Base-by-base conservation (phyloP, 345 rosid genomes). In the Passiflora organensis region DNA sequence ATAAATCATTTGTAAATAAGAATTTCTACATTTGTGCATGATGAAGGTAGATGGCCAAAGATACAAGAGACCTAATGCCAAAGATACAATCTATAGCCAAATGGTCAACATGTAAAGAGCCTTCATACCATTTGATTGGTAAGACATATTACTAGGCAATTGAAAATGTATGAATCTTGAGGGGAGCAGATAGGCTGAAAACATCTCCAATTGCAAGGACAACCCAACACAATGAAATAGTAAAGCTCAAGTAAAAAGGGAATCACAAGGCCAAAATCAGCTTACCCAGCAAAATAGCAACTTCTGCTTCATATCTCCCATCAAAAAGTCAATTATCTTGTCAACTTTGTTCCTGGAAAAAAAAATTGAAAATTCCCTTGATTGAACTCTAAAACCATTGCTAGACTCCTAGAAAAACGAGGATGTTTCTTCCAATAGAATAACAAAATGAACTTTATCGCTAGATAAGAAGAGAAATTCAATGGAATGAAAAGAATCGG, bases 271-370 rank as follows among this genome's bases (percentile, higher is more conserved):
- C 22, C 16, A 20, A 42, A 39, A 21, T 14, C 57, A 32, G 52
- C 76, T 49, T 72, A 91, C 98, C 99, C 95, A 93, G 68, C 86
- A 84, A 76, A 93, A 89, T 39, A 91, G 69, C 65, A 89, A 60
- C 71, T 76, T 81, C 34, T 51, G 65, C 83, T 73, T 89, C 87
- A 86, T 60, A 70, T 88, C 89, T 39, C 89, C 91, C 66, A 93
- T 65, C 70, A 89, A 68, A 74, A 53, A 80, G 34, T 86, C 77
- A 48, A 84, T 66, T 55, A 86, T 60, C 56, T 69, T 71, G 10
- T 71, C 76, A 39, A 91, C 74, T 44, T 82, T 84, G 57, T 66
- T 68, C 79, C 96, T 91, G 72, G 28, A 66, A 61, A 50, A 66
- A 38, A 51, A 38, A 12, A 46, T 24, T 48, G 10, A 20, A 55